Evolutionary conservation across 495 filamentous ascomycete species (phyloP), one percentile per base, ranked within the genome.

Genomic region (Aspergillus asperescens): DNA sequence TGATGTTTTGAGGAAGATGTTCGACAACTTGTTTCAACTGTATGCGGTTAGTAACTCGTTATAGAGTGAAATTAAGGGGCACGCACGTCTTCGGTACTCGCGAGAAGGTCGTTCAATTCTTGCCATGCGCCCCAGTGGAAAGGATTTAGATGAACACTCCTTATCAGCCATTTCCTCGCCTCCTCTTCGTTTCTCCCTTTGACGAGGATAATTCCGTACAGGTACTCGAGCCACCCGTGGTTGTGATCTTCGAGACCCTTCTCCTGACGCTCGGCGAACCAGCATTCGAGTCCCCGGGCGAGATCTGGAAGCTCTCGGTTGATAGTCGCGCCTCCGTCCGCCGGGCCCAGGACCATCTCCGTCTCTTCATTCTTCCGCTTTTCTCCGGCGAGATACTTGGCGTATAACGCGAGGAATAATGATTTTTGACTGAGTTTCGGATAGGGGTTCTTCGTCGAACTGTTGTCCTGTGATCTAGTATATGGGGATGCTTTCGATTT

Each of bases 71-170:
- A 18, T 35, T 7, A 5, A 62, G 71, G 52, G 27, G n/a, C n/a
- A 71, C 82, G 60, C 67, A 95, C 88, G 62, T 96, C 90, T 69
- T 94, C 88, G n/a, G 84, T 77, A 48, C 81, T 83, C 20, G 83
- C 82, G 16, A 96, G 70, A 16, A 94, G 77, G 15, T 83, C 83
- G 16, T 77, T 79, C 50, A 99, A 75, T 67, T 97, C 94, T 20
- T 90, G 76, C 94, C 94, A 99, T 22, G 89, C 88, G 1, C 90
- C 90, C 94, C 94, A 99, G 66, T 97, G 94, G 74, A 88, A 94
- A 3, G 91, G 87, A 61, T 86, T 90, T 39, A 85, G 69, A 62
- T 91, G 86, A 6, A 96, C 87, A 62, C 90, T 96, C 55, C 80
- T 77, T 31, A 95, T 75, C 5, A 97, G 74, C 78, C 88, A 95